Evolutionary conservation across 805 yeast genomes (phyloP).

Genomic region (Monosporozyma solicola): DNA sequence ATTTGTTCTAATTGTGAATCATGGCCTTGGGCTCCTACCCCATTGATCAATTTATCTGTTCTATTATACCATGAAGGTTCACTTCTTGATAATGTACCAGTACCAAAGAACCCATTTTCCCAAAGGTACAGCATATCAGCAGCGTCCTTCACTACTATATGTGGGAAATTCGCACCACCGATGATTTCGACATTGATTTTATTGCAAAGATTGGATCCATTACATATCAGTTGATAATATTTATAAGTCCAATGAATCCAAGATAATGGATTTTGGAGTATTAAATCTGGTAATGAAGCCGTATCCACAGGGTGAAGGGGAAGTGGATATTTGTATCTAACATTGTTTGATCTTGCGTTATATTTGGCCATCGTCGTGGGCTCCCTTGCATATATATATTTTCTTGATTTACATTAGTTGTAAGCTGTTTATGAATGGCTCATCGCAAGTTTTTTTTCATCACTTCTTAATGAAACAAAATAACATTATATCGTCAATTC

Average conservation of each 20-base stretch:
- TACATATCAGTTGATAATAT: slow-evolving; percentile 15
- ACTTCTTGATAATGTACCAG: slow-evolving; percentile 79
- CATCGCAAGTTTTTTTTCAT: background rate
- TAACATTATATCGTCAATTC: background rate
- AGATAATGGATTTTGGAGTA: slow-evolving; percentile 62
- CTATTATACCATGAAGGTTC: slow-evolving; percentile 88
- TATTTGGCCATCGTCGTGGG: slow-evolving; percentile 25
- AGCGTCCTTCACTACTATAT: slow-evolving; percentile 31
- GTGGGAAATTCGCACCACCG: slow-evolving; percentile 27
- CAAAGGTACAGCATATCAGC: slow-evolving; percentile 53
- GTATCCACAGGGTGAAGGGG: slow-evolving; percentile 41
- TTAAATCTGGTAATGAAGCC: slow-evolving; percentile 39
- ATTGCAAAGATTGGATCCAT: slow-evolving; percentile 3
- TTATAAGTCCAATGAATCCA: slow-evolving; percentile 41
- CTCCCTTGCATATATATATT: background rate
- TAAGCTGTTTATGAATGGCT: background rate
- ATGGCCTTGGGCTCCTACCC: slow-evolving; percentile 20
- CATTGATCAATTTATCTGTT: slow-evolving; percentile 45
- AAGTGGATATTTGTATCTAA: slow-evolving; percentile 42
- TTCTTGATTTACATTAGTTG: background rate
- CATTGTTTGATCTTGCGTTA: slow-evolving; percentile 18
- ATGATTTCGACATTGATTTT: slow-evolving; percentile 27
- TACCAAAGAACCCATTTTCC: slow-evolving; percentile 88
- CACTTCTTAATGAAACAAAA: background rate
- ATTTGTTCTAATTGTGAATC: slow-evolving; percentile 52